Percentiles rank a stretch among this genome's conserved stretches.
Conservation (phyloP, 1,284 basidiomycete genomes). For the Puccinia horiana region DNA sequence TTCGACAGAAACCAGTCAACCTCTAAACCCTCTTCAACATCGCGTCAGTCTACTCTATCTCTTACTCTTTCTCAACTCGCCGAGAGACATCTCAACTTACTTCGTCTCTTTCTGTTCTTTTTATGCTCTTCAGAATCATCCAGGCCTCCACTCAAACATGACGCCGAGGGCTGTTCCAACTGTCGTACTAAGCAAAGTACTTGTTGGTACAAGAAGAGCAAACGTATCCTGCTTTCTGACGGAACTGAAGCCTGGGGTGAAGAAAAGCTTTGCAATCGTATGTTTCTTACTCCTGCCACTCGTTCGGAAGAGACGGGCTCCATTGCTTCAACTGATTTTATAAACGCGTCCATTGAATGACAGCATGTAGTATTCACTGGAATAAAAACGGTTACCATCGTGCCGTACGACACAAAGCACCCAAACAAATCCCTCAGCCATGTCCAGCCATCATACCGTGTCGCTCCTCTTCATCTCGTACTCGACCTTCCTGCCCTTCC, state of each 20-base stretch:
- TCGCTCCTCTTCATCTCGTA: conserved; percentile 33
- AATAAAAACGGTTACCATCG: conserved; percentile 47
- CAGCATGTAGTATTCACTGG: conserved; percentile 46
- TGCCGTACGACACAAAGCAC: conserved; percentile 5
- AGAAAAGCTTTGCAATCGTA: conserved; percentile 47
- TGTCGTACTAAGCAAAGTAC: conserved; percentile 31
- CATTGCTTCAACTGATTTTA: neutral
- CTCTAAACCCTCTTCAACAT: conserved; percentile 3
- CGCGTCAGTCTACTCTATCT: conserved; percentile 13
- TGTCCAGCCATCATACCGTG: neutral
- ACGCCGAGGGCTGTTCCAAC: conserved; percentile 40
- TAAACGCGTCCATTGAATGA: neutral
- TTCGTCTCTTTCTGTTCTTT: neutral
- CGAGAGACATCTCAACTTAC: neutral
- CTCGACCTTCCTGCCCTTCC: neutral
- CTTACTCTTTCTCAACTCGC: neutral
- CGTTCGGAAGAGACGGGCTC: neutral
- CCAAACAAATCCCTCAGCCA: conserved; percentile 13
- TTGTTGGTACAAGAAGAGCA: conserved; percentile 45
- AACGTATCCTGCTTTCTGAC: conserved; percentile 17
- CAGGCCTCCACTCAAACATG: conserved; percentile 15
- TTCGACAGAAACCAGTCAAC: neutral
- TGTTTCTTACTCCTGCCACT: neutral
- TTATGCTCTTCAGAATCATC: neutral
- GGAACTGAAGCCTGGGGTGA: conserved; percentile 36